Percentiles rank a stretch among this genome's conserved stretches.
Conservation (phyloP, 345 rosid species). For the Gossypium arboreum region DNA sequence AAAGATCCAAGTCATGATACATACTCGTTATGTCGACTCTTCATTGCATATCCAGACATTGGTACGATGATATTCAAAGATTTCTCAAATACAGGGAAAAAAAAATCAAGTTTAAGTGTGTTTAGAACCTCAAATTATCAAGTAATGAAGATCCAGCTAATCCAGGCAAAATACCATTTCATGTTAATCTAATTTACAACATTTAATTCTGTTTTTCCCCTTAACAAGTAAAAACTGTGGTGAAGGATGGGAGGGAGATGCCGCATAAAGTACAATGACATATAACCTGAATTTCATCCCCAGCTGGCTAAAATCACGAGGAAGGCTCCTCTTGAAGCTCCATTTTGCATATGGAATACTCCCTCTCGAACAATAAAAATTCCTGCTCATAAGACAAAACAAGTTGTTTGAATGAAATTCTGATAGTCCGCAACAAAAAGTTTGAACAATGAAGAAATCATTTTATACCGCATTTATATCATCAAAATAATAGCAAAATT, state of each 20-base stretch:
- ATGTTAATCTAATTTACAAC: neutral
- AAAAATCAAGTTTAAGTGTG: neutral
- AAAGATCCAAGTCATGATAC: neutral
- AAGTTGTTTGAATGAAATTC: neutral
- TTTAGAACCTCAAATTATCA: neutral
- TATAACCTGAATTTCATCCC: neutral
- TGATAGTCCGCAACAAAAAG: neutral
- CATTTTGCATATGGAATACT: conserved; percentile 65
- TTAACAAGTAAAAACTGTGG: neutral
- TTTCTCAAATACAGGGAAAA: no score
- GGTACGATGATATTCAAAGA: no score
- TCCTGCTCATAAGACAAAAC: conserved; percentile 45
- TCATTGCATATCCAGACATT: neutral
- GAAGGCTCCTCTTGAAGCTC: conserved; percentile 56
- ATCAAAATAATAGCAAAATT: neutral
- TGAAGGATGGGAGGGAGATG: neutral
- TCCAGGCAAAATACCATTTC: conserved; percentile 1
- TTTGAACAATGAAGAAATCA: neutral
- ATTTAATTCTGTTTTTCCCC: neutral
- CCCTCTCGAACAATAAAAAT: conserved; percentile 82
- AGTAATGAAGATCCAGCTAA: neutral
- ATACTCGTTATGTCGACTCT: no score
- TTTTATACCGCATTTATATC: neutral
- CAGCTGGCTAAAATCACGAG: conserved; percentile 12
- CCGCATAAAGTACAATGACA: neutral